Base-by-base conservation (phyloP, 2,329 filamentous ascomycete species). In the Talaromyces sp. region DNA sequence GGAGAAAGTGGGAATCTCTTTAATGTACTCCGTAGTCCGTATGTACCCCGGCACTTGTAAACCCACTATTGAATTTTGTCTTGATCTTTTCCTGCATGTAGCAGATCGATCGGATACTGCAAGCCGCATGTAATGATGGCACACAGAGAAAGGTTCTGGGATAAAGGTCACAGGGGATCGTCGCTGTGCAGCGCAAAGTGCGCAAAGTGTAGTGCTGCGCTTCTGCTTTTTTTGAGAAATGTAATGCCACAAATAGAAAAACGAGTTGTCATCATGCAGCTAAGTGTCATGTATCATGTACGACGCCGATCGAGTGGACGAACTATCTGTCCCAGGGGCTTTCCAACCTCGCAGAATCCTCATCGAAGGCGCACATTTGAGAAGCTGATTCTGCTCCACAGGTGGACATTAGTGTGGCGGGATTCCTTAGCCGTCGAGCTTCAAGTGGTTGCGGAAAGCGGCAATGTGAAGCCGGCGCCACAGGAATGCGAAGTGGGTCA, bases 381-480 rank as follows among this genome's bases (percentile, higher is more conserved):
- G 29, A 46, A 52, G 50, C 50, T 30, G 49, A 29, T 36, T 32
- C 16, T 27, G 47, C 55, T 56, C 52, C 57, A 56, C 57, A 42
- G 36, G 32, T 39, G 35, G 41, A 33, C 47, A 44, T 49, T 58
- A 60, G 48, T 47, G 43, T 48, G 49, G 47, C 39, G 42, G 60
- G 58, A 56, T 50, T 50, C 39, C 53, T 48, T 32, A 58, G 41
- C 49, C 56, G 45, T 51, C 53, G 41, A 24, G 10, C n/a, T 29
- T 37, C 41, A 20, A 63, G 47, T 62, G 56, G 55, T 24, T 44
- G 62, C 62, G 62, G 60, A 62, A 62, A 41, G 16, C 16, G 42
- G 24, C 37, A 27, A 10, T 27, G 39, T 47, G 46, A 56, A 55
- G 42, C 59, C 62, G 56, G 20, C 37, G 41, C 40, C 51, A 47